phyloP scores from a whole-genome alignment of 2,329 filamentous ascomycete genomes.

The Aspergillus ruber region DNA sequence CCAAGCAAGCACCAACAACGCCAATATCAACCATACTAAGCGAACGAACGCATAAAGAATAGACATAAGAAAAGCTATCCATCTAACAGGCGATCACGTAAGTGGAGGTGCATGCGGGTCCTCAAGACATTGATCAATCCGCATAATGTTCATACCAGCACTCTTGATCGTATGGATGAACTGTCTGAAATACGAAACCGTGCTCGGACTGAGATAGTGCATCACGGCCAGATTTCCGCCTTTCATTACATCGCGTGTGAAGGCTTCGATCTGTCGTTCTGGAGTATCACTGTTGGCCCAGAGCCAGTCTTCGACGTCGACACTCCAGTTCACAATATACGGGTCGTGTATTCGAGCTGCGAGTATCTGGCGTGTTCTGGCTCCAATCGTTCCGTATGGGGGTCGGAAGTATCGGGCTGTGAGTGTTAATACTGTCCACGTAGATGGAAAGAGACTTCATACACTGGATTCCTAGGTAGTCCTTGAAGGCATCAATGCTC shows the following conservation, averaged over 20 bases:
- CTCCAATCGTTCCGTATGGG: slow-evolving; percentile 62
- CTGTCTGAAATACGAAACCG: slow-evolving; percentile 57
- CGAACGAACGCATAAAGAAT: neutral
- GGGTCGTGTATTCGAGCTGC: slow-evolving; percentile 47
- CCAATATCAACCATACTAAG: neutral
- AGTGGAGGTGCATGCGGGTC: slow-evolving; percentile 39
- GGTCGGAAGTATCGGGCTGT: slow-evolving; percentile 58
- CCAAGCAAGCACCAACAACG: neutral
- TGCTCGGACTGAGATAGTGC: slow-evolving; percentile 62
- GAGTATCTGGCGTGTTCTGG: slow-evolving; percentile 58
- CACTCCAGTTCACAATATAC: slow-evolving; percentile 61
- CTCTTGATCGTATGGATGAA: slow-evolving; percentile 60
- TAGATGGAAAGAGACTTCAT: slow-evolving; percentile 11
- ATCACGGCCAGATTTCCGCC: slow-evolving; percentile 62
- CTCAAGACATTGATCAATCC: slow-evolving; percentile 60
- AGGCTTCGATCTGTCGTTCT: slow-evolving; percentile 61
- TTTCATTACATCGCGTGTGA: slow-evolving; percentile 55
- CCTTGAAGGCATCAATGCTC: slow-evolving; percentile 25
- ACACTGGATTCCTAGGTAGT: slow-evolving; percentile 30
- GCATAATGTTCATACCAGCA: slow-evolving; percentile 59
- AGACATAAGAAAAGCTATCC: neutral
- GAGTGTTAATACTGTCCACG: neutral
- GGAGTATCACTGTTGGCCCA: slow-evolving; percentile 58
- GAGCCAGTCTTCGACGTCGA: slow-evolving; percentile 66
- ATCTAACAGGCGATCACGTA: neutral